A percentile compares a stretch with the other conserved stretches of the same genome.
Conservation (phyloP, 2,329 filamentous ascomycete species). For the Diaporthe sp. region DNA sequence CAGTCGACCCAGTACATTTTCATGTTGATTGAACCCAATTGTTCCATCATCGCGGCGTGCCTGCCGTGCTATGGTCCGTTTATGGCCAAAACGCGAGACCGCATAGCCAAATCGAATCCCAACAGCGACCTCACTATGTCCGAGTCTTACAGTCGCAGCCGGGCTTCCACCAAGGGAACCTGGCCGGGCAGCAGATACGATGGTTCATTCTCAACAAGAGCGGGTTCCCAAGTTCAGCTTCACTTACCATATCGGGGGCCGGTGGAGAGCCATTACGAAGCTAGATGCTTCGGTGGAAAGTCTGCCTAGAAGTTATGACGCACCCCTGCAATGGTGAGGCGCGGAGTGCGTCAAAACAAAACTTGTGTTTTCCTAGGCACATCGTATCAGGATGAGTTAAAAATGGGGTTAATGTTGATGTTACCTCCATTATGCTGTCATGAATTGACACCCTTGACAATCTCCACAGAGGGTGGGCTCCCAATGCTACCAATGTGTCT, state of each 20-base stretch:
- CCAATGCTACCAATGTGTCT: no score
- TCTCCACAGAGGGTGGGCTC: no score
- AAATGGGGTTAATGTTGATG: no score
- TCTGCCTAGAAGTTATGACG: no score
- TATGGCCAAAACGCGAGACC: not conserved
- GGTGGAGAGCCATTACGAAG: not conserved
- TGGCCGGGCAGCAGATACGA: not conserved
- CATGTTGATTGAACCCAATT: slow-evolving; percentile 20
- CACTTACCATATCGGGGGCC: not conserved
- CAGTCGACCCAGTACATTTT: slow-evolving; percentile 16
- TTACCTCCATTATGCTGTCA: no score
- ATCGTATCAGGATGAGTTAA: no score
- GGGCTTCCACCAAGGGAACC: not conserved
- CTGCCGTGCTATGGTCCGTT: slow-evolving; percentile 20
- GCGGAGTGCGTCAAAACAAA: no score
- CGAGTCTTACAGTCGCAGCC: not conserved
- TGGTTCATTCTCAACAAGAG: not conserved
- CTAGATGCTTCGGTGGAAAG: not conserved
- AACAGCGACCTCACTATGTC: not conserved
- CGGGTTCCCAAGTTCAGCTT: not conserved
- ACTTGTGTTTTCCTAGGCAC: no score
- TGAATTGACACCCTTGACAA: no score
- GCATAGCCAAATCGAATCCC: not conserved
- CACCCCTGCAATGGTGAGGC: no score
- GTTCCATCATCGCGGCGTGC: slow-evolving; percentile 28